These are phyloP conservation scores for Mycena belliarum DNA, from an alignment of 768 basidiomycete species.

Conservation along the genomic window DNA sequence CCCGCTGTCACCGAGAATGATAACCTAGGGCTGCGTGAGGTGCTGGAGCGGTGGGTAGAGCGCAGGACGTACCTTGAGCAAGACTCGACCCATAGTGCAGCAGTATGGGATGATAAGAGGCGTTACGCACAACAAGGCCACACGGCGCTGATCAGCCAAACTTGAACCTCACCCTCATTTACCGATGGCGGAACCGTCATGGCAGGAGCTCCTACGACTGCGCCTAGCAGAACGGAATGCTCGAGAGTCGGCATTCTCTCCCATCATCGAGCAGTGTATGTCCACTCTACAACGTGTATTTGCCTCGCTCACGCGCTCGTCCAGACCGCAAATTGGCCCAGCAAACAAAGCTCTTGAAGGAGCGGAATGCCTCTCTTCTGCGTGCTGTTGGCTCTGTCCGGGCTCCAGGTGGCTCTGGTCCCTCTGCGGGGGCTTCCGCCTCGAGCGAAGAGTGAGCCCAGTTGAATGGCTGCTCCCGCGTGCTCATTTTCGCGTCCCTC, in stretches of 20 bases:
- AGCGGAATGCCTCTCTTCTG: constrained; percentile 87
- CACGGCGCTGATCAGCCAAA: constrained; percentile 3
- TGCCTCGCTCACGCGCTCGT: constrained; percentile 14
- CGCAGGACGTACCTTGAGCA: constrained; percentile 65
- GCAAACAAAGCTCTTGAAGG: constrained; percentile 88
- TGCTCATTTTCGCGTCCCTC: constrained; percentile 20
- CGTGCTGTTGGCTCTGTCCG: constrained; percentile 80
- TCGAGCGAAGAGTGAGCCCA: constrained; percentile 69
- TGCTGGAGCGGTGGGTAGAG: not conserved
- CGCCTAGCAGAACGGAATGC: constrained; percentile 84
- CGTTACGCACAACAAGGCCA: constrained; percentile 8
- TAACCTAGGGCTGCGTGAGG: constrained; percentile 61
- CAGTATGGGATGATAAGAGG: constrained; percentile 22
- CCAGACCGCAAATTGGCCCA: constrained; percentile 90
- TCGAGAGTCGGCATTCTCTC: constrained; percentile 76
- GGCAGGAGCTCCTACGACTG: constrained; percentile 81
- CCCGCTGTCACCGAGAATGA: constrained; percentile 98
- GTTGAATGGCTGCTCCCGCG: constrained; percentile 13
- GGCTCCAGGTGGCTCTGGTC: constrained; percentile 57
- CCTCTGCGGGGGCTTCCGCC: constrained; percentile 55
- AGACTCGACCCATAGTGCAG: constrained; percentile 74
- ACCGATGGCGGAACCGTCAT: constrained; percentile 84
- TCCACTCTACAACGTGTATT: constrained; percentile 23
- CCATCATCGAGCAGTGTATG: constrained; percentile 92
- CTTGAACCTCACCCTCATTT: not conserved